Base-by-base conservation (phyloP, 805 yeast species). In the Sugiyamaella chiloensis region DNA sequence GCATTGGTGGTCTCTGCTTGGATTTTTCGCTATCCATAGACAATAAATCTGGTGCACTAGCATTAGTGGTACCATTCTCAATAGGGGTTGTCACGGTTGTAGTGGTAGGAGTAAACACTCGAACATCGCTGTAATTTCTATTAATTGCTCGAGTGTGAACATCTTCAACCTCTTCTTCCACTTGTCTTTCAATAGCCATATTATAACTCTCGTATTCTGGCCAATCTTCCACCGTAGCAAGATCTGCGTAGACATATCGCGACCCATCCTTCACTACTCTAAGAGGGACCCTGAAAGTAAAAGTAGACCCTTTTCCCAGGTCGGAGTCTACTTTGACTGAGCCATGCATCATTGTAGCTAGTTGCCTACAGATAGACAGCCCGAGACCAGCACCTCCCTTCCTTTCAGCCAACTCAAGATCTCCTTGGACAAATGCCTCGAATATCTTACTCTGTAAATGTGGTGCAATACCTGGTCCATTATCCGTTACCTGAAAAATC, bases 341-440 rank as follows among this genome's bases (percentile, higher is more conserved):
- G 48, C 99, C 96, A 48, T 81, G 76, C 98, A 91, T 91, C 80
- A 90, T 79, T 29, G 76, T 78, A 0, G 96, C 96, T 51, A 93
- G 76, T 65, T 91, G 97, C 50, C 87, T 74, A 67, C 97, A 93
- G 60, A 91, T 91, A 0, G 83, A 77, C 37, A 91, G 74, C 1
- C 99, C 99, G 41, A 91, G 72, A 1, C 98, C 99, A 0, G 97
- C 93, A 56, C 99, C 99, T 50, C 98, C 97, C 61, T 85, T 83
- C 48, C 90, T 87, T 60, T 96, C 75, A 4, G 96, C 86, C 23
- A 88, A 72, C 0, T 96, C 88, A 64, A 89, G 96, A 61, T 91
- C 98, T 45, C 98, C 99, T 68, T 91, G 99, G 16, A 90, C 89
- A 70, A 91, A 91, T 1, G 98, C 97, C 60, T 93, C 97, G 65